Conservation (phyloP, 495 filamentous ascomycete species). For the Lasiosphaeria miniovina region DNA sequence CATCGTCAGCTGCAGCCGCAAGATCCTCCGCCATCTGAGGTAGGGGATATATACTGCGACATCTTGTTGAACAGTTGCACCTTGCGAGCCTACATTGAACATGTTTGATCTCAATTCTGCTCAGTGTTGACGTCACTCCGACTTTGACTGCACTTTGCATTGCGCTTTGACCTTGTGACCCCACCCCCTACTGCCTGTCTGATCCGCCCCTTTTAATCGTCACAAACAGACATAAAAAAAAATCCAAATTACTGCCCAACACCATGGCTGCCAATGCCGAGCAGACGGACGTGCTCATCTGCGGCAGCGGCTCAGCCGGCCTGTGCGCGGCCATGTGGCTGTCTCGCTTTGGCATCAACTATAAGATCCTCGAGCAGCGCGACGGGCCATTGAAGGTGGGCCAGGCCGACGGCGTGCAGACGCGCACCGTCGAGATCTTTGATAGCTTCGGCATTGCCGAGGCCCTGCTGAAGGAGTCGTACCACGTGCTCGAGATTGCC, state of each 20-base stretch:
- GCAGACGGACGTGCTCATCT: conserved; percentile 58
- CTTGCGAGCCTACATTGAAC: too few relatives aligned
- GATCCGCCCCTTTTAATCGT: too few relatives aligned
- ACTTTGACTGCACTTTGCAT: too few relatives aligned
- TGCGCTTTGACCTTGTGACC: too few relatives aligned
- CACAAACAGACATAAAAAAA: too few relatives aligned
- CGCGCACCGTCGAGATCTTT: conserved; percentile 76
- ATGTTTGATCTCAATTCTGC: too few relatives aligned
- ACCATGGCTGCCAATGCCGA: conserved; percentile 14
- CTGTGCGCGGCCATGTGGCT: conserved; percentile 68
- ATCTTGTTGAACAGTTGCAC: too few relatives aligned
- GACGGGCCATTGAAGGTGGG: conserved; percentile 60
- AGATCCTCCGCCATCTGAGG: too few relatives aligned
- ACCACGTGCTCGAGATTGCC: conserved; percentile 64
- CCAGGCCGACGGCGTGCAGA: conserved; percentile 81
- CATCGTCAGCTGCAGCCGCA: too few relatives aligned
- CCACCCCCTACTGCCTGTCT: too few relatives aligned
- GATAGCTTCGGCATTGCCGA: conserved; percentile 74
- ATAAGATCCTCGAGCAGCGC: conserved; percentile 62
- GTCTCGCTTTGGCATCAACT: conserved; percentile 55
- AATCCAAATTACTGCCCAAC: not conserved
- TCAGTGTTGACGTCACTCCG: too few relatives aligned
- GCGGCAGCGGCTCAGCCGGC: conserved; percentile 67
- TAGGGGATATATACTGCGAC: too few relatives aligned
- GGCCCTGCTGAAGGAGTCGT: conserved; percentile 66